Percentiles rank a stretch among this genome's conserved stretches.
These are phyloP conservation scores for Tritrichomonas foetus DNA, from an alignment of 208 protist species.

Conservation along the genomic window DNA sequence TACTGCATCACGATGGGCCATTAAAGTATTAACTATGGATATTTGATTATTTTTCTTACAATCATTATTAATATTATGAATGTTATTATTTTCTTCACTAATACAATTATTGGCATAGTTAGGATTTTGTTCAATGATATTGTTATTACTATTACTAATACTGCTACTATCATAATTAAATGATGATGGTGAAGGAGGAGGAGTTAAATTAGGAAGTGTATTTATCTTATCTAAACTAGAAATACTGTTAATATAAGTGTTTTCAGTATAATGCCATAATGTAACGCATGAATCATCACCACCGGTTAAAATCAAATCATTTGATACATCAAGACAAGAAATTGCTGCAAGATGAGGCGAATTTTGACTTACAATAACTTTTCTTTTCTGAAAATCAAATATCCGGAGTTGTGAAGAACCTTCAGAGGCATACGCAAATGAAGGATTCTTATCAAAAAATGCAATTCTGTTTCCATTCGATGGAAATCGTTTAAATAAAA, in stretches of 20 bases:
- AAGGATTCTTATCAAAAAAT: not conserved
- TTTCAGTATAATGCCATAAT: not conserved
- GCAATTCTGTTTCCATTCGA: not conserved
- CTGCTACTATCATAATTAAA: too few relatives aligned
- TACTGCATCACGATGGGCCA: not conserved
- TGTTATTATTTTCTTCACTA: too few relatives aligned
- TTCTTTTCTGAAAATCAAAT: not conserved
- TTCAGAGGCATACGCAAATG: not conserved
- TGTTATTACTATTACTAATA: too few relatives aligned
- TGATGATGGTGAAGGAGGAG: too few relatives aligned
- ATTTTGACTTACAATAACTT: not conserved
- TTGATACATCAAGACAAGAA: not conserved
- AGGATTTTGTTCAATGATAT: too few relatives aligned
- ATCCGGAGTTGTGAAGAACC: not conserved
- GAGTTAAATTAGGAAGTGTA: too few relatives aligned
- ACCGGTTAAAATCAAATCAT: not conserved
- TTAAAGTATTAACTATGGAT: not conserved
- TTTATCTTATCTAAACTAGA: too few relatives aligned
- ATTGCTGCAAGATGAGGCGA: not conserved
- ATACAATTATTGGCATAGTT: too few relatives aligned
- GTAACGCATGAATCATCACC: not conserved
- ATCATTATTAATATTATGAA: too few relatives aligned
- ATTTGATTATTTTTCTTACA: too few relatives aligned
- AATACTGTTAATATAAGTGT: not conserved
- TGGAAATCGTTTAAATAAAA: not conserved